Base-by-base conservation (phyloP, 331 rosid genomes). In the Rhamnella rubrinervis region DNA sequence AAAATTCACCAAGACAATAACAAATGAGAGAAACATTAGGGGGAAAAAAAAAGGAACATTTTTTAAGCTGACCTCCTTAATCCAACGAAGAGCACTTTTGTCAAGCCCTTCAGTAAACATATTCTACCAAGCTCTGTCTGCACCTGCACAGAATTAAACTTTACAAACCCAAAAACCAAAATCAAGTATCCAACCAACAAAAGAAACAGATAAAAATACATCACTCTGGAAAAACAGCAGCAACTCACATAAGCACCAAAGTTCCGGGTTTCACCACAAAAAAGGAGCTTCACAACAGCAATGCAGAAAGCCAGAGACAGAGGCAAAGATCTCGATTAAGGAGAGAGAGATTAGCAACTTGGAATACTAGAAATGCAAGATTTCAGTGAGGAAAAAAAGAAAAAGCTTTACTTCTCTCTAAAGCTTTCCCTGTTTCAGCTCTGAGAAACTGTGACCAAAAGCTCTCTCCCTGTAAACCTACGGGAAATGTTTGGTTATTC, bases 91-190 rank as follows among this genome's bases (percentile, higher is more conserved):
- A 50, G 92, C 95, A 64, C 84, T 89, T 49, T 60, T 85, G 78
- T 93, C 98, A 17, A 89, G 95, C 10, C 98, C 96, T 77, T 91
- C 81, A 4, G 98, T 91, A 76, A 93, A 91, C 98, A 93, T 91
- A 7, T 51, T 70, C 41, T 55, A 66, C 20, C 35, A 31, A 53
- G 53, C 25, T 68, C 17, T 35, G 47, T 35, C 70, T 76, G 76
- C 56, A 72, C 89, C 88, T 84, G 68, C 46, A 66, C 25, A 62
- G 38, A 67, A 66, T 60, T 37, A 44, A 65, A 66, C 59, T 67
- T 71, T 55, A 77, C 71, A 67, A 37, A 74, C 57, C 26, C 55
- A 66, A 2, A 51, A 25, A 10, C 58, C 16, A 66, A 64, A 74
- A 12, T 13, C 61, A 73, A 63, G 25, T 16, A 55, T 10, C 75